Conservation (phyloP, 2,329 filamentous ascomycete species). For the Neonectria faginata region DNA sequence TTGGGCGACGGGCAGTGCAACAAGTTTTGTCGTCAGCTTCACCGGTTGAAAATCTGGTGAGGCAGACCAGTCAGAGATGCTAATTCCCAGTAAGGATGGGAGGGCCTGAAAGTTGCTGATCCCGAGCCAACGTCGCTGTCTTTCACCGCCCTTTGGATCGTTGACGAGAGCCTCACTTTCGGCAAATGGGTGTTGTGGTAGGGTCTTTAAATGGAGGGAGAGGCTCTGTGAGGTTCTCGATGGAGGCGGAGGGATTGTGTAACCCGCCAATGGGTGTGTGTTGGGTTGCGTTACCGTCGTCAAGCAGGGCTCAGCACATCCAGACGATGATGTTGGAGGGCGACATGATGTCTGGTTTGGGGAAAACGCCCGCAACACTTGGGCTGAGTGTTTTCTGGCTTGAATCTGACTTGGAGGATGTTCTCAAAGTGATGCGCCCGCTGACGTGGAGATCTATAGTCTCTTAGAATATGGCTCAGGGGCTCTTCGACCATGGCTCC, state of each 20-base stretch:
- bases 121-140: conserved; percentile 1
- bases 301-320: neutral
- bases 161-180: conserved; percentile 12
- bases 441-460: too few relatives aligned
- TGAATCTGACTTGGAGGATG: neutral
- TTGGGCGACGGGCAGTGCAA: conserved; percentile 12
- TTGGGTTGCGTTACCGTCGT: conserved; percentile 12
- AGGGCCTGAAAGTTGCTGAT: conserved; percentile 11
- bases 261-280: conserved; percentile 5
- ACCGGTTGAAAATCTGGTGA: conserved; percentile 17
- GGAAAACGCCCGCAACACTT: neutral
- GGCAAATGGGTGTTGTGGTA: neutral
- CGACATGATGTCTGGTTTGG: too few relatives aligned
- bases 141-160: conserved; percentile 11
- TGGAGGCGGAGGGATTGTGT: conserved; percentile 11
- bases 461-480: neutral
- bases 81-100: conserved; percentile 9
- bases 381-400: neutral
- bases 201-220: neutral
- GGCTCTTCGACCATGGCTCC: neutral
- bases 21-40: conserved; percentile 9
- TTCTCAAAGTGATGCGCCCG: neutral
- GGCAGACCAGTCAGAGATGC: conserved; percentile 12
- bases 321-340: neutral
- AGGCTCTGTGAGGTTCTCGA: neutral